Conservation (phyloP, 73 alveolate genomes). For the Paramecium octaurelia region DNA sequence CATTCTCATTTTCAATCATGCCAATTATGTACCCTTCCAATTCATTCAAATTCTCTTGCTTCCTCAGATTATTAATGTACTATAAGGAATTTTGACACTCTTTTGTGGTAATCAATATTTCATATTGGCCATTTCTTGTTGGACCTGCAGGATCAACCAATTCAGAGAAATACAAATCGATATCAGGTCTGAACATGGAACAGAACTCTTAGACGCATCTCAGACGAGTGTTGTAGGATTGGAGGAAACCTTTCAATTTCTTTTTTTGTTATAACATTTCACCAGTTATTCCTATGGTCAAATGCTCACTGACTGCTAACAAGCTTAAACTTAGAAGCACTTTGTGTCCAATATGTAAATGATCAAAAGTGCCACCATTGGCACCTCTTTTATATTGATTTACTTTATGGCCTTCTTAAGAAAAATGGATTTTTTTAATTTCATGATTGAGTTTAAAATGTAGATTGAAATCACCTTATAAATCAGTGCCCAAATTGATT, state of each 20-base stretch:
- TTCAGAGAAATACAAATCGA: background rate
- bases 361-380: slow-evolving; percentile 45
- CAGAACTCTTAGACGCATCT: slow-evolving; percentile 13
- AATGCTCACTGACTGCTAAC: background rate
- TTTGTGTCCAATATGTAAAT: slow-evolving; percentile 30
- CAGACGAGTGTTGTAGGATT: background rate
- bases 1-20: background rate
- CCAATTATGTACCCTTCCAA: background rate
- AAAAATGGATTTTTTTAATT: background rate
- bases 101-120: background rate
- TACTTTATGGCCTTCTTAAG: background rate
- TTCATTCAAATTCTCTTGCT: background rate
- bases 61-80: background rate
- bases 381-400: slow-evolving; percentile 24
- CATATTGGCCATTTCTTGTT: background rate
- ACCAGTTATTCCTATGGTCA: slow-evolving; percentile 32
- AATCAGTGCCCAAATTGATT: background rate
- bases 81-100: background rate
- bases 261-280: background rate
- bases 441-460: background rate
- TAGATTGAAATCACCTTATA: background rate
- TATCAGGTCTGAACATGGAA: background rate
- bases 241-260: background rate
- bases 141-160: slow-evolving; percentile 18
- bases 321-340: background rate